phyloP scores from a whole-genome alignment of 352 stramenopile genomes.

The Globisporangium solare region DNA sequence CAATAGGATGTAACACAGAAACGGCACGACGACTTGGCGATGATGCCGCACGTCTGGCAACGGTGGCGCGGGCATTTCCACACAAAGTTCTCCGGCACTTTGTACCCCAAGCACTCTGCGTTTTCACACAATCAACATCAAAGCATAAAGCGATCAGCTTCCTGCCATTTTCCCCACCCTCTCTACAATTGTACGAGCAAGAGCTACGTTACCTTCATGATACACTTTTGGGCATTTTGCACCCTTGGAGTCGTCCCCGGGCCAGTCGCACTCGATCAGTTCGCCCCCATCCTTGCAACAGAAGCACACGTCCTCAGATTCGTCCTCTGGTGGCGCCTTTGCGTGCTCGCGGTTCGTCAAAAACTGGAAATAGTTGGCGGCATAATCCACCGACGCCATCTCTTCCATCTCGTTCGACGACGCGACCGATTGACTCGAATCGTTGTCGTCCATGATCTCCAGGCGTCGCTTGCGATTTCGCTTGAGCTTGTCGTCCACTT shows the following conservation, averaged over 20 bases:
- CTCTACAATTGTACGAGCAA: background rate
- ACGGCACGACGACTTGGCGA: slow-evolving; percentile 48
- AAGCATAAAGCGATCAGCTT: background rate
- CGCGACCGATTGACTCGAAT: slow-evolving; percentile 14
- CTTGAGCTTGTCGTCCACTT: slow-evolving; percentile 3
- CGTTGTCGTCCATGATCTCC: slow-evolving; percentile 22
- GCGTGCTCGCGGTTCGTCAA: slow-evolving; percentile 38
- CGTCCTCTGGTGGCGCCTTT: slow-evolving; percentile 10
- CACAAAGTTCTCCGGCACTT: slow-evolving; percentile 45
- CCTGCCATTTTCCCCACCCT: too few species aligned
- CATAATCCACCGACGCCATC: slow-evolving; percentile 64
- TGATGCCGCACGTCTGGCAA: slow-evolving; percentile 57
- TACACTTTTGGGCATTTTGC: slow-evolving; percentile 75
- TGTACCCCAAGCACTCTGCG: slow-evolving; percentile 63
- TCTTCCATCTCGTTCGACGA: background rate
- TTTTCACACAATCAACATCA: background rate
- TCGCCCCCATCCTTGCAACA: slow-evolving; percentile 82
- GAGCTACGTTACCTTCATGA: slow-evolving; percentile 45
- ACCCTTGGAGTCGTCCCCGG: slow-evolving; percentile 26
- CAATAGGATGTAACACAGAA: slow-evolving; percentile 78
- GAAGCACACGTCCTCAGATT: slow-evolving; percentile 82
- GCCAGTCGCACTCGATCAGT: slow-evolving; percentile 79
- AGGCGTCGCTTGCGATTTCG: slow-evolving; percentile 38
- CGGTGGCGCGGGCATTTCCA: slow-evolving; percentile 71
- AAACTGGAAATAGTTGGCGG: slow-evolving; percentile 64